These are phyloP conservation scores for Pseudocercospora fuligena DNA, from an alignment of 2,329 filamentous ascomycete genomes.

Conservation along the genomic window DNA sequence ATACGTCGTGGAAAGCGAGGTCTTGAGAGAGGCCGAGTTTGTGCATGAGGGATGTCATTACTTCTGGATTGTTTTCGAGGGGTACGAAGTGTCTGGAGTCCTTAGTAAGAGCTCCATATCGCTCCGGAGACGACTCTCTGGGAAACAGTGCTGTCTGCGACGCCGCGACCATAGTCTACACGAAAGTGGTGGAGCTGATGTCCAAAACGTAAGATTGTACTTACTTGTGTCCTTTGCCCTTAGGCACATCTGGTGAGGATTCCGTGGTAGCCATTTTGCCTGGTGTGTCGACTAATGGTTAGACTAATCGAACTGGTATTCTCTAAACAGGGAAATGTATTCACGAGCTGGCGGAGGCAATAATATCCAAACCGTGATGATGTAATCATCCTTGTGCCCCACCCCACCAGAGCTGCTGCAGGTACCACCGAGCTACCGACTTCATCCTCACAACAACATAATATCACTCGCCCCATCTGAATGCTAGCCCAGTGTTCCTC, in stretches of 20 bases:
- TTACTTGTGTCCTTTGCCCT: conserved; percentile 4
- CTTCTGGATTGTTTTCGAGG: conserved; percentile 77
- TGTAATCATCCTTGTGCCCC: background rate
- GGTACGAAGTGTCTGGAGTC: conserved; percentile 16
- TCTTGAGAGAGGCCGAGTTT: conserved; percentile 79
- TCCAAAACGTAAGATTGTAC: background rate
- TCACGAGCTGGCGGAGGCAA: background rate
- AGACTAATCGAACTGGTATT: too few relatives aligned
- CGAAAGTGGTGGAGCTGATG: background rate
- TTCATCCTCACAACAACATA: background rate
- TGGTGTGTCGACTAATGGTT: background rate
- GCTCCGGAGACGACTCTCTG: background rate
- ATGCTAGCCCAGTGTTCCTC: too few relatives aligned
- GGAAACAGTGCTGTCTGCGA: background rate
- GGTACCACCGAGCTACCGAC: background rate
- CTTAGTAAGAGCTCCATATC: background rate
- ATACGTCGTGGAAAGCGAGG: conserved; percentile 87
- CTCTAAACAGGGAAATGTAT: too few relatives aligned
- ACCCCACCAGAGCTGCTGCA: background rate
- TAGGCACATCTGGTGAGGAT: background rate
- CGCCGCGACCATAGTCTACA: background rate
- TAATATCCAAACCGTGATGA: background rate
- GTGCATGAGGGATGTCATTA: conserved; percentile 83
- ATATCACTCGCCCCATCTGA: background rate
- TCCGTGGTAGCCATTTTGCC: background rate